Base-by-base conservation (phyloP, 345 rosid species). In the Cardiospermum halicacabum region DNA sequence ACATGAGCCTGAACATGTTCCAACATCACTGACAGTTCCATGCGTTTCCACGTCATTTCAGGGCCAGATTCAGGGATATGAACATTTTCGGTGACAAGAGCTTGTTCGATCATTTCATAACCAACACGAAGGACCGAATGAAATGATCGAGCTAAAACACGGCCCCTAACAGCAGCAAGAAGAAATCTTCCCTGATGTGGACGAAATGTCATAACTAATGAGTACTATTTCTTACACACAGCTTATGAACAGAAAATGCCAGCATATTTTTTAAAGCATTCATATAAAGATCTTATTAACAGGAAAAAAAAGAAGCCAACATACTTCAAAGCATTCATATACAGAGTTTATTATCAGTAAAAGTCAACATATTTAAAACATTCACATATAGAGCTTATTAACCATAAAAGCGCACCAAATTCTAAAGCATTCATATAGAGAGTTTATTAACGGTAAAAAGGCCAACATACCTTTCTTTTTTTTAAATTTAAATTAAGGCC, bases 1-100 rank as follows among this genome's bases (percentile, higher is more conserved):
- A 94, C 99, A 78, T 94, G 99, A 71, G 97, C 99, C 73, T 94
- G 99, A 37, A 94, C 99, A 76, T 78, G 89, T 81, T 89, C 91
- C 83, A 94, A 70, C 99, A 94, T 94, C 47, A 94, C 99, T 45
- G 99, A 91, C 57, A 84, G 81, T 72, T 94, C 97, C 83, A 68
- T 91, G 47, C 85, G 86, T 61, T 84, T 89, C 96, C 92, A 89
- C 64, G 92, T 82, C 97, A 94, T 89, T 79, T 89, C 93, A 77
- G 96, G 97, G 62, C 79, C 85, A 78, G 53, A 69, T 69, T 94
- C 99, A 64, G 88, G 89, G 73, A 87, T 69, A 42, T 82, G 78
- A 47, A 73, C 80, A 68, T 81, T 78, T 74, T 64, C 86, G 63
- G 78, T 76, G 69, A 88, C 98, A 50, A 93, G 86, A 55, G 97